Evolutionary conservation across 257 asterid species (phyloP).

Genomic region (Paraleonurus japonicus): DNA sequence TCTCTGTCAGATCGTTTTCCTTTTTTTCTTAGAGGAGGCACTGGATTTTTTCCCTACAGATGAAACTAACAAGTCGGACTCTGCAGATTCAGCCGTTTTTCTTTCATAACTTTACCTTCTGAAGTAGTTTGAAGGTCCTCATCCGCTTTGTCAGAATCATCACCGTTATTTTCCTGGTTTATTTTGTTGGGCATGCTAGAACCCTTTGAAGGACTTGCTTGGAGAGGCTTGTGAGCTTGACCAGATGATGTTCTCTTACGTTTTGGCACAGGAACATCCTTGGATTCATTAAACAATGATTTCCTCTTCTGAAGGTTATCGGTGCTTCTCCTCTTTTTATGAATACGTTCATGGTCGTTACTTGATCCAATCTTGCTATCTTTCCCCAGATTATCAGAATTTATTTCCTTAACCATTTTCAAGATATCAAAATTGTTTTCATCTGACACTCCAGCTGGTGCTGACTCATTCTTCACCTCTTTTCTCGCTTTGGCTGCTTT

Average conservation of each 20-base stretch:
- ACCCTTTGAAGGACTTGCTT: slow-evolving; percentile 38
- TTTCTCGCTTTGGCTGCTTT: slow-evolving; percentile 78
- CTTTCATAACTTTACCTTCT: slow-evolving; percentile 45
- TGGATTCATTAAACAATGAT: slow-evolving; percentile 43
- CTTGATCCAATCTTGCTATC: slow-evolving; percentile 63
- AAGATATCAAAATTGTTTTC: slow-evolving; percentile 72
- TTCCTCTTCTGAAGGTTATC: slow-evolving; percentile 61
- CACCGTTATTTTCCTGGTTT: slow-evolving; percentile 30
- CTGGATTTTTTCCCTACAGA: slow-evolving; percentile 43
- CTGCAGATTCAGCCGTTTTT: slow-evolving; percentile 49
- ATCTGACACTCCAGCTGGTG: slow-evolving; percentile 39
- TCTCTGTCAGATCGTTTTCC: slow-evolving; percentile 51
- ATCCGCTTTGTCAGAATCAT: slow-evolving; percentile 45
- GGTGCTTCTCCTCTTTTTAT: slow-evolving; percentile 43
- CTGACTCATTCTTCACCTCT: slow-evolving; percentile 60
- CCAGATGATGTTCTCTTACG: slow-evolving; percentile 72
- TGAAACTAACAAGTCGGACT: slow-evolving; percentile 50
- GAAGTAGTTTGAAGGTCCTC: slow-evolving; percentile 53
- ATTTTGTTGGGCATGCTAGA: slow-evolving; percentile 35
- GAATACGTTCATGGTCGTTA: slow-evolving; percentile 56
- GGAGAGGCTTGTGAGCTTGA: slow-evolving; percentile 48
- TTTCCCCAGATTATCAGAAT: slow-evolving; percentile 51
- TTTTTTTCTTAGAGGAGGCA: slow-evolving; percentile 54
- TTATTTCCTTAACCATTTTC: slow-evolving; percentile 85
- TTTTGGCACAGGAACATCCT: slow-evolving; percentile 71